Percentiles rank a stretch among this genome's conserved stretches.
Conservation (phyloP, 2,329 filamentous ascomycete species). For the Fusarium brachygibbosum region DNA sequence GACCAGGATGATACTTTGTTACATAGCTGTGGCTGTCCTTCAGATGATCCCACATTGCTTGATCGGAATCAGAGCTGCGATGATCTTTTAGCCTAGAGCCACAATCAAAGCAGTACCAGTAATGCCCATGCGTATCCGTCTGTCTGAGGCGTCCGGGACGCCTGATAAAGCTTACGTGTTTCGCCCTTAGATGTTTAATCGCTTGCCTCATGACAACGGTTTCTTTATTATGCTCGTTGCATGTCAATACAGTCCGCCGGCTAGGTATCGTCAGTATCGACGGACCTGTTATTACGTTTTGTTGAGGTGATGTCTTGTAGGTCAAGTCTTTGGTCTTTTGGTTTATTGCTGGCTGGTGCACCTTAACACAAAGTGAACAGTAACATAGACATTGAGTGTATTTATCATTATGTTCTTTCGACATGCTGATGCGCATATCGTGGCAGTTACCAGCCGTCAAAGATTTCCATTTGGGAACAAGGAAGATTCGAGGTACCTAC, state of each 20-base stretch:
- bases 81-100: not conserved
- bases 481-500: too few species aligned
- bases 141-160: not conserved
- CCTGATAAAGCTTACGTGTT: not conserved
- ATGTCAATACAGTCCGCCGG: not conserved
- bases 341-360: too few species aligned
- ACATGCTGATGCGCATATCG: too few species aligned
- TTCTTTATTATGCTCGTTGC: not conserved
- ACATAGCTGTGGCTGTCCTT: not conserved
- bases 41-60: not conserved
- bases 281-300: not conserved
- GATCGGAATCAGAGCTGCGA: not conserved
- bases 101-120: not conserved
- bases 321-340: too few species aligned
- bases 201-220: not conserved
- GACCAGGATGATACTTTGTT: rapidly evolving
- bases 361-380: too few species aligned
- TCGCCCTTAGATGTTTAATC: not conserved
- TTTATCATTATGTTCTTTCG: too few species aligned
- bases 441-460: too few species aligned
- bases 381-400: too few species aligned
- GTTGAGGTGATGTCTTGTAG: too few species aligned
- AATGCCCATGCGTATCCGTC: not conserved
- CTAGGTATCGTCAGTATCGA: not conserved
- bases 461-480: too few species aligned